Base-by-base conservation (phyloP, 2,329 filamentous ascomycete genomes). In the Diaporthe humulicola region DNA sequence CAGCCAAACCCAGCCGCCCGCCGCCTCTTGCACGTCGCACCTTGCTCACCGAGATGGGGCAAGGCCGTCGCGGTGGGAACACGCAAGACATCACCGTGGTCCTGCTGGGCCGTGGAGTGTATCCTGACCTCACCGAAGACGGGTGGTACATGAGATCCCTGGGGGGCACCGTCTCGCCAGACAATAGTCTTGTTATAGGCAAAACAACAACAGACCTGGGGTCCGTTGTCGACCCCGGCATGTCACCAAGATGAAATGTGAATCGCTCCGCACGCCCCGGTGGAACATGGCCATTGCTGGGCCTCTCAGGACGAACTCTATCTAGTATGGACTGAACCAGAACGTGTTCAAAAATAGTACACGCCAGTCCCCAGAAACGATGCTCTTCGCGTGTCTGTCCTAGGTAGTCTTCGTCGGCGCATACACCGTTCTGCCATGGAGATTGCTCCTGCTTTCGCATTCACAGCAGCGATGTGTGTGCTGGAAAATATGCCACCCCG, bases 21-120 rank as follows among this genome's bases (percentile, higher is more conserved):
- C 25, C 15, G 30, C 30, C 40, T 57, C 38, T 42, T 10, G 22
- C 22, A 45, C 67, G n/a, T 56, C 30, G 36, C 60, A 50, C 42
- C 61, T 52, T 33, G 45, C 64, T 54, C 64, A 69, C 64, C 64
- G 48, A 54, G 64, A 69, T 69, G 45, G 64, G 33, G 64, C 64
- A 40, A 17, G 40, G 30, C 64, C 14, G 22, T 38, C 28, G 45
- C 22, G 48, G 64, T 69, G 64, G 64, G 52, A 52, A 38, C 64
- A 52, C 48, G 9, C 64, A 67, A 38, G 25, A 54, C 30, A 52
- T 36, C 12, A 36, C 45, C 19, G 28, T 9, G 48, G 60, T 66
- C 60, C 60, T 66, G 60, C 19, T 48, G 42, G 40, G 42, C 48
- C 10, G 25, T 67, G 40, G 50, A 14, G 12, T 8, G n/a, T 52